Base-by-base conservation (phyloP, 495 filamentous ascomycete genomes). In the Penicillium ucsense region DNA sequence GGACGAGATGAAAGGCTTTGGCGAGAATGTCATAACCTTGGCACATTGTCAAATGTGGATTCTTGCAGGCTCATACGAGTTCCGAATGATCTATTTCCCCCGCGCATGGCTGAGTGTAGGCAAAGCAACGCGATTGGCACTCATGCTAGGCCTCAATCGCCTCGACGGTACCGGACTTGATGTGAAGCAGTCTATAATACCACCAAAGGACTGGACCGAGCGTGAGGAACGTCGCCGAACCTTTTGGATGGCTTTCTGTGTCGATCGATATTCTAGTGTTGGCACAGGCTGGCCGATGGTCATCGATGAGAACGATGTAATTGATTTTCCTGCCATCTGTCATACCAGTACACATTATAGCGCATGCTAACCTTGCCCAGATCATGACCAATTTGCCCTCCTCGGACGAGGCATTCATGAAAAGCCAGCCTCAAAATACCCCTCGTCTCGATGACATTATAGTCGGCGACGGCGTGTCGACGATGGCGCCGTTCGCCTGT, bases 21-120 rank as follows among this genome's bases (percentile, higher is more conserved):
- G 92, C 35, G 92, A 97, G 63, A 74, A 78, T 41, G 83, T 89
- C 52, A 84, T 97, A 46, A 86, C 82, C 8, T 70, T 95, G 20
- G 84, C 81, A 28, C 82, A 92, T 56, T 81, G 80, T 34, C 94
- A 97, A 64, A 77, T 86, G 3, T 92, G 94, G 78, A 67, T 82
- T 7, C 68, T 99, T 4, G 77, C 94, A 43, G 76, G 80, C 3
- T 78, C 76, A 0, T 96, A 94, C 56, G 92, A 99, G 61, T 97
- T 96, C 62, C 94, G 89, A 66, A 84, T 86, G 77, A 96, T 99
- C 86, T 94, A 87, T 63, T 99, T 99, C 54, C 92, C 92, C 3
- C 74, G 94, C 36, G 94, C 94, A 3, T 99, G 92, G 92, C 77
- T 96, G 66, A 95, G 86, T 47, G 81, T 85, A 7, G 94, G 91